These are phyloP conservation scores for Penicillium soppii DNA, from an alignment of 495 filamentous ascomycete species.

Conservation along the genomic window DNA sequence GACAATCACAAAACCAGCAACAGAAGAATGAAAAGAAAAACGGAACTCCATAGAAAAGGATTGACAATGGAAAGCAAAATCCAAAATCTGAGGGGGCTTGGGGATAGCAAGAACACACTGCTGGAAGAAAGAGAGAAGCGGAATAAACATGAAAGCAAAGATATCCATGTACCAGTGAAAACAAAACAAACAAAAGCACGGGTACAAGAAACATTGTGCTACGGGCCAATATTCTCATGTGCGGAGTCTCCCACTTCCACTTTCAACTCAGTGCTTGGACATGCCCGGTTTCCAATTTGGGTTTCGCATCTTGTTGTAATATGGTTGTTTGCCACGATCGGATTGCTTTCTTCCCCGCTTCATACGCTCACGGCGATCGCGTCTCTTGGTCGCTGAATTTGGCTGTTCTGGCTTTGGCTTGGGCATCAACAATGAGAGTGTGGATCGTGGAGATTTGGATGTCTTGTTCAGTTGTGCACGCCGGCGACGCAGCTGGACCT, in stretches of 20 bases:
- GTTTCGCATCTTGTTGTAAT: constrained; percentile 22
- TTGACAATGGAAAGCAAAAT: too few relatives aligned
- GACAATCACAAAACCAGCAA: too few relatives aligned
- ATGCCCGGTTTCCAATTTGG: constrained; percentile 12
- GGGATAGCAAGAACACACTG: too few relatives aligned
- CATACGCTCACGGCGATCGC: constrained; percentile 23
- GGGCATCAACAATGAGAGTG: background rate
- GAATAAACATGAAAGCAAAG: too few relatives aligned
- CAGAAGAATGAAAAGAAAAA: too few relatives aligned
- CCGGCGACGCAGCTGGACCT: constrained; percentile 3
- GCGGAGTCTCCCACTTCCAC: background rate
- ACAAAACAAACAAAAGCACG: too few relatives aligned
- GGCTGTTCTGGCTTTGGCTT: constrained; percentile 15
- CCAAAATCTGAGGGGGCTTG: too few relatives aligned
- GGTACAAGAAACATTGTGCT: too few relatives aligned
- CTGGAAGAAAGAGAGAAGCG: too few relatives aligned
- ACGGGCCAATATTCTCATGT: too few relatives aligned
- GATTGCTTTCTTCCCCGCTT: constrained; percentile 5
- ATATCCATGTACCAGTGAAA: too few relatives aligned
- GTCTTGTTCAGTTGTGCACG: background rate
- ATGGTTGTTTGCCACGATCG: constrained; percentile 8
- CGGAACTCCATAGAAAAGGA: too few relatives aligned
- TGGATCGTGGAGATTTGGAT: background rate
- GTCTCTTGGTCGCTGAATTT: constrained; percentile 28
- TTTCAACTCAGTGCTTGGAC: background rate